Evolutionary conservation across 768 basidiomycete genomes (phyloP).

Genomic region (Pisolithus marmoratus): DNA sequence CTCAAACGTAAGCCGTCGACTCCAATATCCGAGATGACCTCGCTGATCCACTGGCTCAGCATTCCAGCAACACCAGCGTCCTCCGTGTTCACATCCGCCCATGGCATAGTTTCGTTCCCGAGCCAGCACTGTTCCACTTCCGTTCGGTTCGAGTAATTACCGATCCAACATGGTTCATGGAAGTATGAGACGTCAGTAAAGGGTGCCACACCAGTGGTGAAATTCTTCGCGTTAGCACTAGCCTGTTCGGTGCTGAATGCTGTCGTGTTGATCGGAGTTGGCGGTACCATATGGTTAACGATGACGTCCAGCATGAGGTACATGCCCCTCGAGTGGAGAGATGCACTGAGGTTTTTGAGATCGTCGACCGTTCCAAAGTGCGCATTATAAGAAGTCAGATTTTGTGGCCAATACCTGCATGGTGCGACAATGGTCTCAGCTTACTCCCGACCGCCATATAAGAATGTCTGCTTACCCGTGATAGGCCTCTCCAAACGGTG

Average conservation of each 20-base stretch:
- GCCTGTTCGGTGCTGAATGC: too few relatives aligned
- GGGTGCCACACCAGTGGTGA: slow-evolving; percentile 17
- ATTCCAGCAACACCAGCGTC: slow-evolving; percentile 35
- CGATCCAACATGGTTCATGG: slow-evolving; percentile 37
- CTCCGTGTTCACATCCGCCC: slow-evolving; percentile 56
- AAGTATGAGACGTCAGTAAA: slow-evolving; percentile 34
- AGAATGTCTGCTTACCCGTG: slow-evolving; percentile 36
- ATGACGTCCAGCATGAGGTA: slow-evolving; percentile 60
- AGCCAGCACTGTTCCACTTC: slow-evolving; percentile 56
- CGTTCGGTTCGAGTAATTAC: slow-evolving; percentile 40
- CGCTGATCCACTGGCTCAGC: slow-evolving; percentile 43
- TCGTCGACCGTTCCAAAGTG: slow-evolving; percentile 50
- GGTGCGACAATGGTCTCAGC: background rate
- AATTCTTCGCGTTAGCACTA: too few relatives aligned
- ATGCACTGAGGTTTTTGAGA: slow-evolving; percentile 41
- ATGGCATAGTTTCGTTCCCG: slow-evolving; percentile 47
- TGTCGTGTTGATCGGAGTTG: slow-evolving; percentile 20
- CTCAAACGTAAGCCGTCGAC: slow-evolving; percentile 52
- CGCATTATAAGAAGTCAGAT: slow-evolving; percentile 43
- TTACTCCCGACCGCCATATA: background rate
- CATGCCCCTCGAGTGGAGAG: slow-evolving; percentile 49
- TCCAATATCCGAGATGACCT: slow-evolving; percentile 40
- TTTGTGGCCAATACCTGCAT: slow-evolving; percentile 45
- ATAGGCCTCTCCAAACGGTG: slow-evolving; percentile 50
- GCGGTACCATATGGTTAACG: slow-evolving; percentile 53